Conservation (phyloP, 768 basidiomycete genomes). For the Strobilomyces confusus region DNA sequence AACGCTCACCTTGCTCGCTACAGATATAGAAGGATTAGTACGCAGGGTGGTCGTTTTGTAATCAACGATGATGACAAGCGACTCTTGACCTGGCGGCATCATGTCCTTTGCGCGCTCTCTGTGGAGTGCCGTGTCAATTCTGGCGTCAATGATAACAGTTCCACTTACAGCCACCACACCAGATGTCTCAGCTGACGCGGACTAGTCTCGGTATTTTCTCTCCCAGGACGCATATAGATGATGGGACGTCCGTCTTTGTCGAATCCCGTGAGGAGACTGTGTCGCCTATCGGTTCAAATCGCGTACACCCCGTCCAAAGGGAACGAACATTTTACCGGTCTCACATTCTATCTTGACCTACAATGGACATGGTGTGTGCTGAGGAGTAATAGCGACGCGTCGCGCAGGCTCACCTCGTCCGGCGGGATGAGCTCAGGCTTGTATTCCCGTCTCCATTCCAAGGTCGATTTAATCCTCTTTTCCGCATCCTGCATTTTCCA, state of each 20-base stretch:
- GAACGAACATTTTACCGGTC: slow-evolving; percentile 81
- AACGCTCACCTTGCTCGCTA: slow-evolving; percentile 63
- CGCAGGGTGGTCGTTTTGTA: slow-evolving; percentile 79
- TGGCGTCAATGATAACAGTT: background rate
- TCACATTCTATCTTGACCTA: slow-evolving; percentile 71
- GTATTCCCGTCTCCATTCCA: slow-evolving; percentile 84
- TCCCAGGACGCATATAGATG: slow-evolving; percentile 83
- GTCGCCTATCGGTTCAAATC: background rate
- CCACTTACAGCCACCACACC: slow-evolving; percentile 77
- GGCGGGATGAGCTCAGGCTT: slow-evolving; percentile 82
- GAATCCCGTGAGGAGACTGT: slow-evolving; percentile 77
- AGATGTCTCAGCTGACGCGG: slow-evolving; percentile 81
- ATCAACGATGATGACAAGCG: slow-evolving; percentile 79
- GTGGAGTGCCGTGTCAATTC: slow-evolving; percentile 5
- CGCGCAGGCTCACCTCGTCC: slow-evolving; percentile 48
- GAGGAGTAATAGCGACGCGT: slow-evolving; percentile 1
- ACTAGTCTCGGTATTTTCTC: slow-evolving; percentile 77
- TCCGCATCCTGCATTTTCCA: slow-evolving; percentile 78
- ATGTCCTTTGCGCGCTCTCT: slow-evolving; percentile 89
- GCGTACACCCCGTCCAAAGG: background rate
- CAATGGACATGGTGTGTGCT: background rate
- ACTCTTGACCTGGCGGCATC: slow-evolving; percentile 82
- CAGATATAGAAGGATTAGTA: slow-evolving; percentile 79
- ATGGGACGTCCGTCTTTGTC: slow-evolving; percentile 86
- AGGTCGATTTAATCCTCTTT: slow-evolving; percentile 68